Percentiles rank a stretch among this genome's conserved stretches.
Conservation (phyloP, 2,329 filamentous ascomycete species). For the Colletotrichum sp. region DNA sequence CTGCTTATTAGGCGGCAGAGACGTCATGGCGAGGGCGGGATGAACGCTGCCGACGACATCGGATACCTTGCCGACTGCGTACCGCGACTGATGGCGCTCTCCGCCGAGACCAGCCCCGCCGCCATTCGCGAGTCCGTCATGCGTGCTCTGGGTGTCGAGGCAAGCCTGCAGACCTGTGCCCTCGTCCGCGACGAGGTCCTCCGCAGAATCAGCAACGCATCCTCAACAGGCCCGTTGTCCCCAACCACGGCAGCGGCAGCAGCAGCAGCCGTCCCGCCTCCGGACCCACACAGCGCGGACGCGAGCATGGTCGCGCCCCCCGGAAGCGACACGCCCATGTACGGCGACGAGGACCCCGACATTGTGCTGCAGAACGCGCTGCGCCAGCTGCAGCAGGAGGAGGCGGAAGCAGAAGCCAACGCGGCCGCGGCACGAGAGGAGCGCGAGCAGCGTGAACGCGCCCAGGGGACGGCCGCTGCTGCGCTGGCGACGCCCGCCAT, state of each 20-base stretch:
- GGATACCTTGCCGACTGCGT: constrained; percentile 65
- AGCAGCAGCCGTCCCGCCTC: constrained; percentile 14
- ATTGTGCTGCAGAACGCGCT: constrained; percentile 64
- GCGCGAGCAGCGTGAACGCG: constrained; percentile 34
- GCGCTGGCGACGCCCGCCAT: constrained; percentile 28
- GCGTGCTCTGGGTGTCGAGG: constrained; percentile 59
- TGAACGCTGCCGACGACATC: constrained; percentile 60
- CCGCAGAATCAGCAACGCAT: constrained; percentile 34
- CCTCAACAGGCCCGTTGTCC: constrained; percentile 9
- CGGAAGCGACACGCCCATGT: constrained; percentile 59
- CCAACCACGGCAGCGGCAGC: constrained; percentile 4
- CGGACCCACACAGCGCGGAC: constrained; percentile 20
- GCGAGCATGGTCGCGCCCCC: constrained; percentile 30
- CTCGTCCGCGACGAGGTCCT: constrained; percentile 64
- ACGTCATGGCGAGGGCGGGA: constrained; percentile 50
- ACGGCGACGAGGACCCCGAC: constrained; percentile 59
- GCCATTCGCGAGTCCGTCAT: constrained; percentile 64
- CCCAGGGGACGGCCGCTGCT: constrained; percentile 28
- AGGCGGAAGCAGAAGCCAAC: constrained; percentile 62
- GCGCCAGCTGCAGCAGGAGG: constrained; percentile 62
- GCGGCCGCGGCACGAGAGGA: constrained; percentile 60
- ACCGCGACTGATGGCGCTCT: constrained; percentile 63
- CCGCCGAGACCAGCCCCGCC: constrained; percentile 62
- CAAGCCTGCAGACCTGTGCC: constrained; percentile 57
- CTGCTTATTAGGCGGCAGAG: constrained; percentile 62